Conservation (phyloP, 2,329 filamentous ascomycete genomes). For the Amphichorda felina region DNA sequence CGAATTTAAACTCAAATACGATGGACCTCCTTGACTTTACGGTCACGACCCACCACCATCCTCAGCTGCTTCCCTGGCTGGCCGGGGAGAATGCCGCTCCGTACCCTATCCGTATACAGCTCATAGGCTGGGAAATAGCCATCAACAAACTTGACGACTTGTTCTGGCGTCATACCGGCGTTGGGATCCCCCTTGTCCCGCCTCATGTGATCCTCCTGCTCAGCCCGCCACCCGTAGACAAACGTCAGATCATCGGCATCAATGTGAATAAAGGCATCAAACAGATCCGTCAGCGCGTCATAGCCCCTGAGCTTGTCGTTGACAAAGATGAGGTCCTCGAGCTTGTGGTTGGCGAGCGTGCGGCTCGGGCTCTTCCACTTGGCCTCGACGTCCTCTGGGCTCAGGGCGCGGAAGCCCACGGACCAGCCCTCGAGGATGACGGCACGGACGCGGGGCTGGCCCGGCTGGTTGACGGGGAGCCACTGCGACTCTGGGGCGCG, state of each 20-base stretch:
- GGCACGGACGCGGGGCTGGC: slow-evolving; percentile 41
- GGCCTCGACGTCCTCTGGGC: slow-evolving; percentile 35
- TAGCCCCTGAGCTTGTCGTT: slow-evolving; percentile 36
- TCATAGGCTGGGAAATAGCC: slow-evolving; percentile 63
- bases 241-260: slow-evolving; percentile 61
- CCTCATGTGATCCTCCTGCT: slow-evolving; percentile 68
- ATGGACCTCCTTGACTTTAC: slow-evolving; percentile 45
- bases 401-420: slow-evolving; percentile 64
- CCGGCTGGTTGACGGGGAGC: slow-evolving; percentile 41
- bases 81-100: slow-evolving; percentile 41
- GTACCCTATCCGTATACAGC: slow-evolving; percentile 49
- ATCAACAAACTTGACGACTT: slow-evolving; percentile 64
- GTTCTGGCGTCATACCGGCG: slow-evolving; percentile 69
- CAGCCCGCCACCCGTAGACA: slow-evolving; percentile 74
- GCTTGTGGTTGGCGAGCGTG: slow-evolving; percentile 32
- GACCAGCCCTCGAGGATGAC: slow-evolving; percentile 88
- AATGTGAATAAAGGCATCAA: slow-evolving; percentile 45
- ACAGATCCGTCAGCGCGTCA: slow-evolving; percentile 32
- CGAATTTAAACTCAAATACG: slow-evolving; percentile 24
- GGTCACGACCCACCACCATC: slow-evolving; percentile 47
- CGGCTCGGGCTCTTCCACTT: slow-evolving; percentile 37
- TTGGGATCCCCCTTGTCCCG: slow-evolving; percentile 40
- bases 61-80: slow-evolving; percentile 44
- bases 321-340: slow-evolving; percentile 37
- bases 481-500: slow-evolving; percentile 52